These are phyloP conservation scores for Tilletia caries DNA, from an alignment of 1,284 basidiomycete genomes.

Conservation along the genomic window DNA sequence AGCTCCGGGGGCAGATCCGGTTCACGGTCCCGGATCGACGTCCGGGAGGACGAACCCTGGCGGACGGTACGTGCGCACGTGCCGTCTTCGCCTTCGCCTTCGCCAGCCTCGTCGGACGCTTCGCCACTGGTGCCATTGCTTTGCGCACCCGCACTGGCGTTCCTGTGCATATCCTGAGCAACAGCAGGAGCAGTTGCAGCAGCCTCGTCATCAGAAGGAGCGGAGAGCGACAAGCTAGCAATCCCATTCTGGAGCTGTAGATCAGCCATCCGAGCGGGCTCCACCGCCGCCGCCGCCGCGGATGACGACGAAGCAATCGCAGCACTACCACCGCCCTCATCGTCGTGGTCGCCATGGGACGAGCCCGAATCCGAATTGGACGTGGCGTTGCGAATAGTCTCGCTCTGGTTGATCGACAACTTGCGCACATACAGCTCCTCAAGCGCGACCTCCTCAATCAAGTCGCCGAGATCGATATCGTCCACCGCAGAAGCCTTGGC, in stretches of 20 bases:
- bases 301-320: too few relatives aligned
- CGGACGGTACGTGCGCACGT: not conserved
- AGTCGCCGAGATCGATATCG: constrained; percentile 20
- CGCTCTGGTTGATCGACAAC: constrained; percentile 5
- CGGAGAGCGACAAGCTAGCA: not conserved
- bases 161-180: not conserved
- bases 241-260: not conserved
- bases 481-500: constrained; percentile 21
- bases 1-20: constrained; percentile 20
- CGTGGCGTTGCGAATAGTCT: not conserved
- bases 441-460: constrained; percentile 34
- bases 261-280: not conserved
- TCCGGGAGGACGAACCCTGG: not conserved
- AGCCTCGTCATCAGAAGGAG: too few relatives aligned
- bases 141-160: not conserved
- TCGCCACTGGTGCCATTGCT: not conserved
- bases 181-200: too few relatives aligned
- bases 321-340: not conserved
- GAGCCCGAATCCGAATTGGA: not conserved
- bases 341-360: not conserved
- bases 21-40: not conserved
- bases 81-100: not conserved
- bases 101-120: not conserved
- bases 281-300: too few relatives aligned
- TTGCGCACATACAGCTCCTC: constrained; percentile 25